Conservation (phyloP, 805 yeast species). For the Jamesozyma rosinii region DNA sequence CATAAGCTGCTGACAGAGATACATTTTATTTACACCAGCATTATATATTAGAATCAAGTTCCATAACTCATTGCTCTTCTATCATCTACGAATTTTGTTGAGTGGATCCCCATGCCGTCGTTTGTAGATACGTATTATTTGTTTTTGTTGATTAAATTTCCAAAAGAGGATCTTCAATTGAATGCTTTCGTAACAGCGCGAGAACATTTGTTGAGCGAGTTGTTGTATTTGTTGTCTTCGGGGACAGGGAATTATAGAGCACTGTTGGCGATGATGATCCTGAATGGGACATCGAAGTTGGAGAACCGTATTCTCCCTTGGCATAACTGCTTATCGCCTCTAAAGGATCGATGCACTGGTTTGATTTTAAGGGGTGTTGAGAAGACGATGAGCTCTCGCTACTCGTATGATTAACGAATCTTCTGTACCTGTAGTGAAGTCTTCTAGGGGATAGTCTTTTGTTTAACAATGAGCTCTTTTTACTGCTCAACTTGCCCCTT, state of each 20-base stretch:
- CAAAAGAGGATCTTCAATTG: background rate
- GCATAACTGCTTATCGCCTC: background rate
- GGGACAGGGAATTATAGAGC: background rate
- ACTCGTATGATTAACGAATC: background rate
- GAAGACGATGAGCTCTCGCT: background rate
- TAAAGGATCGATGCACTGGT: background rate
- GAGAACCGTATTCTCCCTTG: background rate
- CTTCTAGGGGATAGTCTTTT: background rate
- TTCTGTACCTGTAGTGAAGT: background rate
- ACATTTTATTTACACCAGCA: too few relatives aligned
- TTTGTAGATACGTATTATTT: too few relatives aligned
- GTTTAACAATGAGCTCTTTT: too few relatives aligned
- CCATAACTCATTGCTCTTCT: too few relatives aligned
- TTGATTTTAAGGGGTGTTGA: background rate
- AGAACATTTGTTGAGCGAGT: constrained; percentile 6
- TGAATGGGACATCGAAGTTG: background rate
- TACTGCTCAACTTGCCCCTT: background rate
- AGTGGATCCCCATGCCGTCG: too few relatives aligned
- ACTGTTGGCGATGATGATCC: background rate
- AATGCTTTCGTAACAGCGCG: background rate
- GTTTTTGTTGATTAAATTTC: background rate
- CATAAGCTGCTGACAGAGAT: background rate
- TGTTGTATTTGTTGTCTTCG: constrained; percentile 1
- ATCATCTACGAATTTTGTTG: too few relatives aligned
- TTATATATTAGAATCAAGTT: too few relatives aligned